phyloP scores from a whole-genome alignment of 768 basidiomycete genomes.

The Tulasnella sp. region DNA sequence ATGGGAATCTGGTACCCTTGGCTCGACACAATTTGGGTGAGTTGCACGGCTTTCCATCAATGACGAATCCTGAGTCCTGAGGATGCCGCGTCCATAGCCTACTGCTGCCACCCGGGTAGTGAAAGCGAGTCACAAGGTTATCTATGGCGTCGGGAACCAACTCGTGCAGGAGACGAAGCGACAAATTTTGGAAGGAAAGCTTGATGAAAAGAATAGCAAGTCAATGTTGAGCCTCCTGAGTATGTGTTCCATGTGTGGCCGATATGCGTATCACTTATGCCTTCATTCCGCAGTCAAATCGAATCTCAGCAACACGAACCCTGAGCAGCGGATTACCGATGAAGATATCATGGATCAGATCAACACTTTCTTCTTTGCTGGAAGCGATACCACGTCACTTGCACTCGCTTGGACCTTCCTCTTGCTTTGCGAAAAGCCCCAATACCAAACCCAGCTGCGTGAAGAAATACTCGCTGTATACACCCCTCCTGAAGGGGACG shows the following conservation, averaged over 20 bases:
- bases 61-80: neutral
- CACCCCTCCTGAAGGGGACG: neutral
- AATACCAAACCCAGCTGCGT: slow-evolving; percentile 66
- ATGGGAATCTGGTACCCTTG: slow-evolving; percentile 58
- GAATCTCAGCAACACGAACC: slow-evolving; percentile 62
- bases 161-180: slow-evolving; percentile 76
- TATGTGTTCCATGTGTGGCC: slow-evolving; percentile 28
- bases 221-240: slow-evolving; percentile 56
- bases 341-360: slow-evolving; percentile 81
- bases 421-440: slow-evolving; percentile 63
- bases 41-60: slow-evolving; percentile 32
- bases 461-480: slow-evolving; percentile 45
- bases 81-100: neutral
- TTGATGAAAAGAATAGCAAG: slow-evolving; percentile 2
- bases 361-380: slow-evolving; percentile 90
- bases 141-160: slow-evolving; percentile 63
- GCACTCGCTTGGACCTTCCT: slow-evolving; percentile 79
- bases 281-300: slow-evolving; percentile 61
- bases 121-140: slow-evolving; percentile 39
- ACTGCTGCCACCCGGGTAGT: neutral
- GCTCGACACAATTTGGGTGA: slow-evolving; percentile 52
- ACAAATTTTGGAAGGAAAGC: slow-evolving; percentile 47
- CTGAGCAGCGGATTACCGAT: slow-evolving; percentile 67
- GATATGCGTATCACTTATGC: neutral
- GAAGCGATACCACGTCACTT: slow-evolving; percentile 83